A percentile compares a stretch with the other conserved stretches of the same genome.
phyloP scores from a whole-genome alignment of 2,329 filamentous ascomycete species.

The Zymoseptoria pseudotritici region DNA sequence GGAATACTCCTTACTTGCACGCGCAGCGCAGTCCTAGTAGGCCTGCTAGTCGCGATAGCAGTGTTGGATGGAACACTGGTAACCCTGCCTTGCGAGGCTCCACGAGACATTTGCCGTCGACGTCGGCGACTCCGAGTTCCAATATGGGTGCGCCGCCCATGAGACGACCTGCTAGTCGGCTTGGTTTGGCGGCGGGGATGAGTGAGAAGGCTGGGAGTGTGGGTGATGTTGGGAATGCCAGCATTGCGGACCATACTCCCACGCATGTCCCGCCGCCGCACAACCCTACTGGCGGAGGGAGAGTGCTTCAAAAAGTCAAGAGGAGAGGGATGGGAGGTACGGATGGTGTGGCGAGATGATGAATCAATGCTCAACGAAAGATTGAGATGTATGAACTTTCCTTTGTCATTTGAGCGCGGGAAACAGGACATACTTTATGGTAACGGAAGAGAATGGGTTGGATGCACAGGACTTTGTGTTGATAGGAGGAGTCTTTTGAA shows the following conservation, averaged over 20 bases:
- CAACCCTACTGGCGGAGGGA: not conserved
- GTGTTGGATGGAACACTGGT: constrained; percentile 5
- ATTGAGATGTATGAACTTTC: not conserved
- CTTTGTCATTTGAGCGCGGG: not conserved
- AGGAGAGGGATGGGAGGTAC: not conserved
- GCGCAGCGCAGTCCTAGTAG: constrained; percentile 5
- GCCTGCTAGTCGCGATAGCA: constrained; percentile 19
- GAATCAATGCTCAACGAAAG: not conserved
- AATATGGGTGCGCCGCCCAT: not conserved
- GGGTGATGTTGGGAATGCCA: not conserved
- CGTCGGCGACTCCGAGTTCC: not conserved
- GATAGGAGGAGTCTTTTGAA: no score
- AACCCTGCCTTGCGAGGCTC: not conserved
- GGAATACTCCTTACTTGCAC: constrained; percentile 1
- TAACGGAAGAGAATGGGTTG: no score
- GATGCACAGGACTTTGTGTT: no score
- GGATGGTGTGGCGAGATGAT: not conserved
- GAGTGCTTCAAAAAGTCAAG: not conserved
- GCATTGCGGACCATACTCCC: not conserved
- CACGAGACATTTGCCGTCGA: not conserved
- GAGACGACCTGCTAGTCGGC: not conserved
- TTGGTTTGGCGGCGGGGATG: not conserved
- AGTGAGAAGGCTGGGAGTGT: not conserved
- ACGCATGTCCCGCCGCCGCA: not conserved
- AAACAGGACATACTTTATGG: no score